Evolutionary conservation across 2,329 filamentous ascomycete genomes (phyloP).

Genomic region (Aspergillaceae sp.): DNA sequence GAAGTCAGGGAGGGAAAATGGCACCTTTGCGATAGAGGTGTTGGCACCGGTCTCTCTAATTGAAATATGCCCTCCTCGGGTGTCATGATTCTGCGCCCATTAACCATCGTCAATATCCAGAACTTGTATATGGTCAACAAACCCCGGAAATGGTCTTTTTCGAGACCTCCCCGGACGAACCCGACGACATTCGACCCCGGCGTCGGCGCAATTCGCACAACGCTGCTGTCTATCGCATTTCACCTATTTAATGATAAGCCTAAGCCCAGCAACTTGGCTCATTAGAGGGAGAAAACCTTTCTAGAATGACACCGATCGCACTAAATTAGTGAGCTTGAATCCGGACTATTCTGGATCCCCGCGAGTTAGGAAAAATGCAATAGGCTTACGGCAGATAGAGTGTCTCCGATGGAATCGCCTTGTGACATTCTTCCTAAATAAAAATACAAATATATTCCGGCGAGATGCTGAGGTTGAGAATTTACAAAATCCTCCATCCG

Average conservation of each 20-base stretch:
- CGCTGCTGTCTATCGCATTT: constrained; percentile 16
- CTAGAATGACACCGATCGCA: constrained; percentile 19
- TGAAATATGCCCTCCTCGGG: background rate
- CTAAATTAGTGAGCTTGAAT: constrained; percentile 5
- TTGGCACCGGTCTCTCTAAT: background rate
- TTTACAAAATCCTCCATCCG: background rate
- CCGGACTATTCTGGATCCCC: background rate
- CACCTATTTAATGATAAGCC: constrained; percentile 6
- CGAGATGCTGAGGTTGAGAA: background rate
- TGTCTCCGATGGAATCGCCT: constrained; percentile 1
- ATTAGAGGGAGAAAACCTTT: constrained; percentile 12
- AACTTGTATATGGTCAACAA: background rate
- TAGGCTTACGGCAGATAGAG: constrained; percentile 12
- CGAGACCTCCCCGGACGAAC: constrained; percentile 8
- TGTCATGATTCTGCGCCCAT: background rate
- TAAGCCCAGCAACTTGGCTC: background rate
- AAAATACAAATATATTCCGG: background rate
- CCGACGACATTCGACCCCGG: constrained; percentile 14
- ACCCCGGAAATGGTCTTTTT: constrained; percentile 8
- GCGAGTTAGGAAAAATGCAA: background rate
- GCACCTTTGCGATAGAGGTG: background rate
- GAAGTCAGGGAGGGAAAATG: background rate
- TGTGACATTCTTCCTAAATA: background rate
- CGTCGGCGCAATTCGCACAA: constrained; percentile 19
- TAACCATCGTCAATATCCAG: background rate